phyloP scores from a whole-genome alignment of 1,284 basidiomycete species.

The Rugosomyces carneus region DNA sequence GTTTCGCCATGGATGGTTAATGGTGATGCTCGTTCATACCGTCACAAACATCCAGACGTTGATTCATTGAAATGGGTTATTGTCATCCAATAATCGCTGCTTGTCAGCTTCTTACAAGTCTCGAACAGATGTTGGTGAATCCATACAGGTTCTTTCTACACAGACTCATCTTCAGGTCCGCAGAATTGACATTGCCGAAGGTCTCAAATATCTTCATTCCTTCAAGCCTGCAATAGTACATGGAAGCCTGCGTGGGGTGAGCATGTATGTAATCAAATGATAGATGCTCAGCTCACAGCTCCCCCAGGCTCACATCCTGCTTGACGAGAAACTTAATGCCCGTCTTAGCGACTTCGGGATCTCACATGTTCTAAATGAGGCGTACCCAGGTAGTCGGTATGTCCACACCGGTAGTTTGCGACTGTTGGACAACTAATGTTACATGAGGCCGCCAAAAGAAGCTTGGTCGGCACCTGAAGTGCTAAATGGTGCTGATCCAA shows the following conservation, averaged over 20 bases:
- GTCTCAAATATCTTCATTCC: background rate
- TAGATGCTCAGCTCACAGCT: background rate
- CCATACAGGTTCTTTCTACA: no score
- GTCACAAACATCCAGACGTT: background rate
- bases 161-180: background rate
- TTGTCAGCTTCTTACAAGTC: background rate
- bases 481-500: background rate
- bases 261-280: background rate
- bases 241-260: slow-evolving; percentile 1
- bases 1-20: slow-evolving; percentile 3
- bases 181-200: background rate
- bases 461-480: slow-evolving; percentile 6
- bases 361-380: background rate
- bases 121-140: background rate
- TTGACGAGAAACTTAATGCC: background rate
- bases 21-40: background rate
- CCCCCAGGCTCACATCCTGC: background rate
- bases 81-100: background rate
- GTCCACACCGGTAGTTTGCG: background rate
- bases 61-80: slow-evolving; percentile 2
- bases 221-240: background rate
- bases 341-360: slow-evolving; percentile 1
- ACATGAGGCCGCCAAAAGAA: background rate
- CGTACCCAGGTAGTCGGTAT: slow-evolving; percentile 1
- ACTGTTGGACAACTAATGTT: background rate